Conservation (phyloP, 2,329 filamentous ascomycete species). For the Peltaster fructicola region DNA sequence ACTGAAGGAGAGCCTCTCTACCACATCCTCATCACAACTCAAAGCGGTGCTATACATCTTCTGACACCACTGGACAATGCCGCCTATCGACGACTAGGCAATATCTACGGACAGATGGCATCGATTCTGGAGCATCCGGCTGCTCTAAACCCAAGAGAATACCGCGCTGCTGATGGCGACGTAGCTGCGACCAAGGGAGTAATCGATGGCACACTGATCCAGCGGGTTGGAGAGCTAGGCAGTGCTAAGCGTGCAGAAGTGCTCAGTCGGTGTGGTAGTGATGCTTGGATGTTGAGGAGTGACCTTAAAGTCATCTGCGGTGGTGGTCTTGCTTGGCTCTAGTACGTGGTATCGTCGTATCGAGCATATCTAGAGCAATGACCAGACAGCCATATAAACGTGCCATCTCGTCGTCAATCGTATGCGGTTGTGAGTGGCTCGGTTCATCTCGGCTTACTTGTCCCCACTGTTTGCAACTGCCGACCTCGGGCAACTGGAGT, state of each 20-base stretch:
- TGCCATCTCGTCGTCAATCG: no score
- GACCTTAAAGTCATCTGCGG: slow-evolving; percentile 52
- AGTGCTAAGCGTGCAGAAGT: slow-evolving; percentile 56
- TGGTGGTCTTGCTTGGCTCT: slow-evolving; percentile 43
- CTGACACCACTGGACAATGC: slow-evolving; percentile 64
- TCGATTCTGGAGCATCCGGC: slow-evolving; percentile 59
- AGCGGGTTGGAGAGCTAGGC: slow-evolving; percentile 58
- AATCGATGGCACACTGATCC: slow-evolving; percentile 61
- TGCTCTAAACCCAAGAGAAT: slow-evolving; percentile 68
- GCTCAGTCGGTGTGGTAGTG: slow-evolving; percentile 52
- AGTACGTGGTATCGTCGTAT: background rate
- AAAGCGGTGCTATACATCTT: slow-evolving; percentile 58
- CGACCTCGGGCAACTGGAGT: no score
- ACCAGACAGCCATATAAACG: no score
- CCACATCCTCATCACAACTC: slow-evolving; percentile 51
- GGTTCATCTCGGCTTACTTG: no score
- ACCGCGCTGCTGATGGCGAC: slow-evolving; percentile 40
- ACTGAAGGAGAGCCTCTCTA: slow-evolving; percentile 15
- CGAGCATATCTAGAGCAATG: background rate
- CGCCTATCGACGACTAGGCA: slow-evolving; percentile 66
- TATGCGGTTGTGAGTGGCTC: no score
- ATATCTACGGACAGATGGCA: slow-evolving; percentile 62
- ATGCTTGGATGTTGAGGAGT: slow-evolving; percentile 47
- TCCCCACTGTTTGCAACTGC: no score
- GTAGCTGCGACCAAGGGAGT: slow-evolving; percentile 41